Evolutionary conservation across 208 protist species (phyloP).

Genomic region (Crithidia sp.): DNA sequence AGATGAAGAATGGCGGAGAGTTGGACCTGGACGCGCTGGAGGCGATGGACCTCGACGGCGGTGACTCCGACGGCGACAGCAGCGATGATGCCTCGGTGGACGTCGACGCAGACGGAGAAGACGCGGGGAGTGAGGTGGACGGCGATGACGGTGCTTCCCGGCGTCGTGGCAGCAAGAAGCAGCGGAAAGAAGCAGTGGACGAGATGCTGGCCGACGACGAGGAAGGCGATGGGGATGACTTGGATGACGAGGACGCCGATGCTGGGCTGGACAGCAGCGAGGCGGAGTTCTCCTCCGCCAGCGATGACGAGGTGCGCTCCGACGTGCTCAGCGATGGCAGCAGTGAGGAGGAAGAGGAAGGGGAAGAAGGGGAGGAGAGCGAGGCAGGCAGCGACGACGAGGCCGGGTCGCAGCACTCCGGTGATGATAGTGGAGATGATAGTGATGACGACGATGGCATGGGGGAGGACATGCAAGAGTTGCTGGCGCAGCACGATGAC

Average conservation of each 20-base stretch:
- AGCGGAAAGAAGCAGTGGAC: slow-evolving; percentile 13
- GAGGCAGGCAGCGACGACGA: slow-evolving; percentile 24
- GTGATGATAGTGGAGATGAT: slow-evolving; percentile 20
- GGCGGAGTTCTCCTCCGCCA: slow-evolving; percentile 35
- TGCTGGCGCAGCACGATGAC: slow-evolving; percentile 46
- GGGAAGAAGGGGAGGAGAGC: slow-evolving; percentile 49
- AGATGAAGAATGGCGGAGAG: slow-evolving; percentile 34
- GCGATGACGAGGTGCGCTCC: slow-evolving; percentile 42
- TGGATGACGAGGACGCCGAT: slow-evolving; percentile 22
- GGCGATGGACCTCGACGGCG: slow-evolving; percentile 34
- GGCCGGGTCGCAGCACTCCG: slow-evolving; percentile 9
- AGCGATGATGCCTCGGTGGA: background rate
- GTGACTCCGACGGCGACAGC: background rate
- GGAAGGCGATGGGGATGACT: slow-evolving; percentile 1
- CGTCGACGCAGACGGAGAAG: slow-evolving; percentile 14
- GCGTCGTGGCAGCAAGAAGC: slow-evolving; percentile 13
- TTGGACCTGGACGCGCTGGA: slow-evolving; percentile 49
- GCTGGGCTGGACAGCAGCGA: slow-evolving; percentile 31
- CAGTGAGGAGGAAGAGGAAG: slow-evolving; percentile 42
- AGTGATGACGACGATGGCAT: slow-evolving; percentile 51
- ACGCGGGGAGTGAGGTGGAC: slow-evolving; percentile 21
- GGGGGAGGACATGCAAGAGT: slow-evolving; percentile 65
- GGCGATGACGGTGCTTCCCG: background rate
- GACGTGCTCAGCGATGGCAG: slow-evolving; percentile 32
- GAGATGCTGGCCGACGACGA: slow-evolving; percentile 18